These are phyloP conservation scores for Macrolepiota albuminosa DNA, from an alignment of 768 basidiomycete species.

Conservation along the genomic window DNA sequence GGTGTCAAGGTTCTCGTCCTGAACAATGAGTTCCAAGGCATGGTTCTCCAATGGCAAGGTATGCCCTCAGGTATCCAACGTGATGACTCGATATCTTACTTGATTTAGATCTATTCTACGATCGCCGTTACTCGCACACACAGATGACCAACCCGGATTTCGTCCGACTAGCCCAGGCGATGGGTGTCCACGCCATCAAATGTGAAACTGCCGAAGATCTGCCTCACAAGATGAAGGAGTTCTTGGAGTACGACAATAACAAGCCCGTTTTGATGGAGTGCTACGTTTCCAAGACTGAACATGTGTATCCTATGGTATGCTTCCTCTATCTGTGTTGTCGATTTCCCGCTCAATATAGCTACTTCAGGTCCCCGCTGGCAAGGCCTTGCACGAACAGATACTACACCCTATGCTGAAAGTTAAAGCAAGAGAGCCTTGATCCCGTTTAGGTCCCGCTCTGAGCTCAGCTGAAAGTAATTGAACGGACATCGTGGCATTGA, in stretches of 20 bases:
- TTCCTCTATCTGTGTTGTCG: neutral
- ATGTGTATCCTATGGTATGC: constrained; percentile 87
- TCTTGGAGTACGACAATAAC: constrained; percentile 87
- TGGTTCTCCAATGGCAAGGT: constrained; percentile 99
- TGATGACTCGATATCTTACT: neutral
- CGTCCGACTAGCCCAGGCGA: constrained; percentile 80
- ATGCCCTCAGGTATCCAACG: constrained; percentile 10
- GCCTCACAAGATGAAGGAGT: constrained; percentile 96
- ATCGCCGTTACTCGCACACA: constrained; percentile 94
- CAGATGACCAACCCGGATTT: constrained; percentile 96
- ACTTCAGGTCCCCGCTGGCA: constrained; percentile 79
- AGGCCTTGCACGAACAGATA: constrained; percentile 89
- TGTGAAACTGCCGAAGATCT: constrained; percentile 69
- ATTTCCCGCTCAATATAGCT: constrained; percentile 4
- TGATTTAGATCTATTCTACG: constrained; percentile 86
- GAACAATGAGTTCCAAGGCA: constrained; percentile 98
- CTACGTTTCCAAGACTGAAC: constrained; percentile 75
- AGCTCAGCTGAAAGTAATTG: neutral
- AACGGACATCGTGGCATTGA: constrained; percentile 1
- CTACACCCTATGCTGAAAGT: constrained; percentile 49
- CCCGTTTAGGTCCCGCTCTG: neutral
- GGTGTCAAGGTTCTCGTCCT: constrained; percentile 92
- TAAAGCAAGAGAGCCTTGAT: constrained; percentile 14
- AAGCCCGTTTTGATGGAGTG: constrained; percentile 93
- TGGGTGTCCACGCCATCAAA: constrained; percentile 90